These are phyloP conservation scores for Iberis amara DNA, from an alignment of 441 rosid genomes.

Conservation along the genomic window DNA sequence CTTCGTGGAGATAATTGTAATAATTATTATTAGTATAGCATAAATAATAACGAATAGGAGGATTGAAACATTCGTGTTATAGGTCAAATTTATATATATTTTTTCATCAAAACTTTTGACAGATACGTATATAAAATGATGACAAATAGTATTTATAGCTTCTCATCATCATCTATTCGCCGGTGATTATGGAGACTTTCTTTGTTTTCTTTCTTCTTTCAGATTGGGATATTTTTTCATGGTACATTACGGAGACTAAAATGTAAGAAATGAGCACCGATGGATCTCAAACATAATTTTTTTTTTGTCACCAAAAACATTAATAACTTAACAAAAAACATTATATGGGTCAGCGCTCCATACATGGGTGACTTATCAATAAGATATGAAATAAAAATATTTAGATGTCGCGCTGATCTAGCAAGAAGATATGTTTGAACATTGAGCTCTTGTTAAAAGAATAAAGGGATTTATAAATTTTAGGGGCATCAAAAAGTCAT, in stretches of 20 bases:
- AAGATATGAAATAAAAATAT: too few relatives aligned
- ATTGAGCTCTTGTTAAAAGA: too few relatives aligned
- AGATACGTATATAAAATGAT: constrained; percentile 13
- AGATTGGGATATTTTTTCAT: not conserved
- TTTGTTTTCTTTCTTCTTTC: not conserved
- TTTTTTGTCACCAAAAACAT: too few relatives aligned
- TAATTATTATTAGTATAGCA: not conserved
- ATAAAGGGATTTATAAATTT: too few relatives aligned
- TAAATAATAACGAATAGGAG: not conserved
- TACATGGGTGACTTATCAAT: too few relatives aligned
- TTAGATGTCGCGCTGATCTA: too few relatives aligned
- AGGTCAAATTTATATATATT: too few relatives aligned
- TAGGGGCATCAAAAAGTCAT: too few relatives aligned
- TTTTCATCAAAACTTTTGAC: too few relatives aligned
- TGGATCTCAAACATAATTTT: not conserved
- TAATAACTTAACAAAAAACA: too few relatives aligned
- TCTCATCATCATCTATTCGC: constrained; percentile 25
- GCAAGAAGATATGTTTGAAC: too few relatives aligned
- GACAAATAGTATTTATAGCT: constrained; percentile 18
- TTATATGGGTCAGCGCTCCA: too few relatives aligned
- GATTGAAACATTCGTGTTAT: not conserved
- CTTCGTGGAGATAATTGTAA: not conserved
- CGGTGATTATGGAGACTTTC: constrained; percentile 25
- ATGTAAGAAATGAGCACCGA: constrained; percentile 19
- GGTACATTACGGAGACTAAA: not conserved